Percentiles rank a stretch among this genome's conserved stretches.
phyloP scores from a whole-genome alignment of 768 basidiomycete species.

The Chalciporus piperatus region DNA sequence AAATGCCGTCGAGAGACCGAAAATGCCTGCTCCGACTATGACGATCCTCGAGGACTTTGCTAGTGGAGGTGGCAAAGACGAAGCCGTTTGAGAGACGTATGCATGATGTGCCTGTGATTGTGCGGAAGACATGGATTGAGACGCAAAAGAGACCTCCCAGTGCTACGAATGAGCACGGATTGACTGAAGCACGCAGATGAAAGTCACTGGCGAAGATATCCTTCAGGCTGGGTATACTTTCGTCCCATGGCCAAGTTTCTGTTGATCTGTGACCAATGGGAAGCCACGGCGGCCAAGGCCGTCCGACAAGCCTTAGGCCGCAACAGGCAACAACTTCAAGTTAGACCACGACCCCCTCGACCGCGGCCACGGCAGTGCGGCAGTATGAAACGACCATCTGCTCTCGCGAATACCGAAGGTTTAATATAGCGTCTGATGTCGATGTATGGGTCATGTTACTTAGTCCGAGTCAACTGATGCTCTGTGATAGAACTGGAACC shows the following conservation, averaged over 20 bases:
- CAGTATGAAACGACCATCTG: no score
- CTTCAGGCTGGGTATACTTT: neutral
- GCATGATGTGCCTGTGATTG: neutral
- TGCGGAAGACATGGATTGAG: neutral
- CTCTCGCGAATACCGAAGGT: no score
- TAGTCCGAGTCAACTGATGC: no score
- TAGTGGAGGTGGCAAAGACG: neutral
- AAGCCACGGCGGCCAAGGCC: no score
- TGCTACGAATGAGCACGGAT: neutral
- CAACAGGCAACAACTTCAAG: no score
- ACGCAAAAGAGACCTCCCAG: neutral
- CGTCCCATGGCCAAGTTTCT: neutral
- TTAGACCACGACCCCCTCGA: no score
- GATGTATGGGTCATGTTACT: no score
- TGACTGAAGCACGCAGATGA: neutral
- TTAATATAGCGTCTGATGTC: no score
- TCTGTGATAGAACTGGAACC: no score
- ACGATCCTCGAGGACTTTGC: conserved; percentile 32
- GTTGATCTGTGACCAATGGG: no score
- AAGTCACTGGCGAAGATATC: neutral
- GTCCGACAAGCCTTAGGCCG: no score
- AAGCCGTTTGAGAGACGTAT: neutral
- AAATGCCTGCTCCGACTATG: conserved; percentile 81
- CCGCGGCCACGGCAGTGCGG: no score
- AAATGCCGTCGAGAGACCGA: conserved; percentile 84